Percentiles rank a stretch among this genome's conserved stretches.
These are phyloP conservation scores for Entomortierella lignicola DNA, from an alignment of 192 early-diverging fungal species.

Conservation along the genomic window DNA sequence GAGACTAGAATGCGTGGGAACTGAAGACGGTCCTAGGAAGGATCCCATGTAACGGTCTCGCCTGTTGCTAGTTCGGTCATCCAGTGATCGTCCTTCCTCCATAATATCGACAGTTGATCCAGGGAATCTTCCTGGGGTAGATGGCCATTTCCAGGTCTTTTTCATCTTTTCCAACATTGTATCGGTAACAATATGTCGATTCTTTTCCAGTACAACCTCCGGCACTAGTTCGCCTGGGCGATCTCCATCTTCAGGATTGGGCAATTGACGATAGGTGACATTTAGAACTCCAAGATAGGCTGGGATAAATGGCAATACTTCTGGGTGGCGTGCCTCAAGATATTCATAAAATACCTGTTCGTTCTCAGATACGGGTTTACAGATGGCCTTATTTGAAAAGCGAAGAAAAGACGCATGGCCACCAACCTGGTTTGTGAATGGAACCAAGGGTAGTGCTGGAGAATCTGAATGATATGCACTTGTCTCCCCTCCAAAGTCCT, in stretches of 20 bases:
- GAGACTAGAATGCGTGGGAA: slow-evolving; percentile 44
- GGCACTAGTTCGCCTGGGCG: slow-evolving; percentile 63
- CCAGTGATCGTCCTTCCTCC: slow-evolving; percentile 47
- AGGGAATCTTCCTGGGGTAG: slow-evolving; percentile 37
- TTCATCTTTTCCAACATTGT: slow-evolving; percentile 68
- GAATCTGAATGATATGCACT: slow-evolving; percentile 59
- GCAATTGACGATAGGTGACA: slow-evolving; percentile 78
- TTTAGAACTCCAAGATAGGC: slow-evolving; percentile 95
- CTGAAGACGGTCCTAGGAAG: slow-evolving; percentile 52
- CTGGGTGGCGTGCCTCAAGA: slow-evolving; percentile 72
- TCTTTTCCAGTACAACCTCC: slow-evolving; percentile 90
- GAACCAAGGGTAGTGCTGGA: slow-evolving; percentile 75
- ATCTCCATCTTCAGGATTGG: slow-evolving; percentile 54
- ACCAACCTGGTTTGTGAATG: slow-evolving; percentile 92
- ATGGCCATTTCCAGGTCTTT: slow-evolving; percentile 53
- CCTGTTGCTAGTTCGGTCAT: background rate
- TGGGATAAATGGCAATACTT: slow-evolving; percentile 89
- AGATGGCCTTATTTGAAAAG: slow-evolving; percentile 96
- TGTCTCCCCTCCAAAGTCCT: slow-evolving; percentile 48
- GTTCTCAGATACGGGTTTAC: slow-evolving; percentile 88
- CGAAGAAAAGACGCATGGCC: slow-evolving; percentile 96
- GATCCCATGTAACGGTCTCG: slow-evolving; percentile 4
- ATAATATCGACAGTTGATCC: slow-evolving; percentile 54
- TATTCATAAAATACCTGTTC: slow-evolving; percentile 94
- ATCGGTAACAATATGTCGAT: slow-evolving; percentile 85